Evolutionary conservation across 1,284 basidiomycete species (phyloP).

Genomic region (Omphalotus olearius): DNA sequence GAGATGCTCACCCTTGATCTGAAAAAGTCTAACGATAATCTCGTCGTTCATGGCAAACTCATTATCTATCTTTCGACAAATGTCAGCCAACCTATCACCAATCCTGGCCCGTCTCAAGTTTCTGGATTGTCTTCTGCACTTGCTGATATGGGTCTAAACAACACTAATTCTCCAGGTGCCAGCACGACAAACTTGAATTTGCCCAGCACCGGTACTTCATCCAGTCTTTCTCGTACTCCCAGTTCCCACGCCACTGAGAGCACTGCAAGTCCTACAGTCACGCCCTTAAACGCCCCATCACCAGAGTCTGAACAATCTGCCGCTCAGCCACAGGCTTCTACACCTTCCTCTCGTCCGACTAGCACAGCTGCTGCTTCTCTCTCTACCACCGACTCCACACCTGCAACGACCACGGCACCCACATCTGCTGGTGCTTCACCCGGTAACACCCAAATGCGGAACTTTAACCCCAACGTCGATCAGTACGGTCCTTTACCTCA

Average conservation of each 20-base stretch:
- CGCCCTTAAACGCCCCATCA: constrained; percentile 28
- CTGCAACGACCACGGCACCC: constrained; percentile 26
- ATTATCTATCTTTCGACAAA: constrained; percentile 90
- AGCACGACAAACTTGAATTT: constrained; percentile 44
- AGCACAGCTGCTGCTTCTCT: constrained; percentile 25
- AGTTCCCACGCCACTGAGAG: constrained; percentile 50
- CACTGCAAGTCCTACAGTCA: constrained; percentile 31
- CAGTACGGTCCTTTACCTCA: constrained; percentile 78
- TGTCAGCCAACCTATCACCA: constrained; percentile 67
- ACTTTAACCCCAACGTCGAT: constrained; percentile 85
- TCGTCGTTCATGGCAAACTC: constrained; percentile 87
- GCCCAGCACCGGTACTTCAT: constrained; percentile 28
- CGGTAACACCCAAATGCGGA: constrained; percentile 46
- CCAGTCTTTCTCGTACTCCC: constrained; percentile 43
- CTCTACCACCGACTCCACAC: constrained; percentile 22
- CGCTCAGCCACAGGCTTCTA: constrained; percentile 19
- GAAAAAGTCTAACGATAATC: constrained; percentile 87
- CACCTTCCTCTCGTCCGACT: constrained; percentile 30
- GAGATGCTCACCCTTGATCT: constrained; percentile 89
- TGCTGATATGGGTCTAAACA: constrained; percentile 53
- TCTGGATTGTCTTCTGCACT: constrained; percentile 50
- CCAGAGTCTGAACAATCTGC: constrained; percentile 31
- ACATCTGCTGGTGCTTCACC: constrained; percentile 23
- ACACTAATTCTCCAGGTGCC: constrained; percentile 39
- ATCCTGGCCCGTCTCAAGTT: constrained; percentile 67